Conservation (phyloP, 2,329 filamentous ascomycete species). For the Rugonectria rugulosa region DNA sequence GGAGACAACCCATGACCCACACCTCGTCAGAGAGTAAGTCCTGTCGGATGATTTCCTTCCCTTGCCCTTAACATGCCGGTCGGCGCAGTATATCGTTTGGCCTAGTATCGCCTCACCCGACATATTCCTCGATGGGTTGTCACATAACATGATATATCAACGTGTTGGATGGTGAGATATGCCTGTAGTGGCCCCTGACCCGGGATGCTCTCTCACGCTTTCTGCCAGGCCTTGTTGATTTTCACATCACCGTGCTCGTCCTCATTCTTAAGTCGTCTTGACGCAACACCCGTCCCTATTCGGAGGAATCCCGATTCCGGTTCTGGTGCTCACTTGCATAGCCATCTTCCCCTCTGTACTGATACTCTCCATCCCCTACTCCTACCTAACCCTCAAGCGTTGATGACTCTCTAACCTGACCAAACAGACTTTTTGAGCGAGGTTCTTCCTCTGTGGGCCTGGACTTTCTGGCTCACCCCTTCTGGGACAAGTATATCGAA, state of each 20-base stretch:
- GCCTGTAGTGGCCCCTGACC: slow-evolving; percentile 65
- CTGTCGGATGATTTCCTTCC: slow-evolving; percentile 69
- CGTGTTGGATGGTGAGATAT: slow-evolving; percentile 73
- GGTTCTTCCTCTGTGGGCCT: slow-evolving; percentile 85
- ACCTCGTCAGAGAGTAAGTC: slow-evolving; percentile 99
- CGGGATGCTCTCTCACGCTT: slow-evolving; percentile 71
- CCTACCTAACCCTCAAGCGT: slow-evolving; percentile 44
- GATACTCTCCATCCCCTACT: slow-evolving; percentile 53
- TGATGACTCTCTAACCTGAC: slow-evolving; percentile 39
- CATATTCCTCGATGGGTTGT: slow-evolving; percentile 43
- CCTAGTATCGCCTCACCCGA: slow-evolving; percentile 52
- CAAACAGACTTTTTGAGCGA: slow-evolving; percentile 86
- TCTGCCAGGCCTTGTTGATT: slow-evolving; percentile 67
- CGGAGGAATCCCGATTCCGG: slow-evolving; percentile 50
- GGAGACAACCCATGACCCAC: slow-evolving; percentile 93
- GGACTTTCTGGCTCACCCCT: slow-evolving; percentile 92
- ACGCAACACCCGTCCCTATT: slow-evolving; percentile 45
- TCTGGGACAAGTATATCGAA: slow-evolving; percentile 99
- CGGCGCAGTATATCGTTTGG: slow-evolving; percentile 53
- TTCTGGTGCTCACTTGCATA: slow-evolving; percentile 60
- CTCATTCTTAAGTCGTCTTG: slow-evolving; percentile 50
- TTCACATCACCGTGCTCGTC: slow-evolving; percentile 45
- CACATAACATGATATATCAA: slow-evolving; percentile 49
- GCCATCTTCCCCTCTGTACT: slow-evolving; percentile 64
- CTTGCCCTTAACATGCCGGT: slow-evolving; percentile 69